phyloP scores from a whole-genome alignment of 306 rosid genomes.

The Gynostemma pentaphyllum region DNA sequence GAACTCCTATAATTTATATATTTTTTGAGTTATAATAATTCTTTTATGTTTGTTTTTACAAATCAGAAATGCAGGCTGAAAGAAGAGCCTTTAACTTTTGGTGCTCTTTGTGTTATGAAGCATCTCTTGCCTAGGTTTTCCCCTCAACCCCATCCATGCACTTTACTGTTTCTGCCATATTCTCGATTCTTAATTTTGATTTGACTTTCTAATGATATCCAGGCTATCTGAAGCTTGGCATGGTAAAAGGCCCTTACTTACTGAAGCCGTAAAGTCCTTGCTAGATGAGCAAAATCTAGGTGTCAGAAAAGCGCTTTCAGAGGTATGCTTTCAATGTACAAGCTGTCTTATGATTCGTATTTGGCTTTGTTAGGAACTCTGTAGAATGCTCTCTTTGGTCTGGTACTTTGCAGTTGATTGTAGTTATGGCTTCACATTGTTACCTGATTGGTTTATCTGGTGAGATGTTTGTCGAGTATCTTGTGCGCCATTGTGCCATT shows the following conservation, averaged over 20 bases:
- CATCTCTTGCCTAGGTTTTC: slow-evolving; percentile 93
- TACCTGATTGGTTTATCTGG: slow-evolving; percentile 91
- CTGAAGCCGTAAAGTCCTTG: slow-evolving; percentile 70
- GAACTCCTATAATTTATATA: not conserved
- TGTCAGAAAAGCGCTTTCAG: slow-evolving; percentile 74
- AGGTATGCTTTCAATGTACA: slow-evolving; percentile 27
- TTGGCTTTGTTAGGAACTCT: not conserved
- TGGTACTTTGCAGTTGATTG: slow-evolving; percentile 60
- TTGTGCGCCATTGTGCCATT: slow-evolving; percentile 74
- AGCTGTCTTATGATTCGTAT: not conserved
- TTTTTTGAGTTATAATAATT: slow-evolving; percentile 2
- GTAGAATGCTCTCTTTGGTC: slow-evolving; percentile 13
- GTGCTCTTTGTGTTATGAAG: slow-evolving; percentile 75
- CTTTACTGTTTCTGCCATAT: no score
- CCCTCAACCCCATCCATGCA: no score
- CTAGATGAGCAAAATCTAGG: slow-evolving; percentile 72
- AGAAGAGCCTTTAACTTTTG: slow-evolving; percentile 77
- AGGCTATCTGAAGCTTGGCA: slow-evolving; percentile 96
- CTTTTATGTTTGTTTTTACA: slow-evolving; percentile 5
- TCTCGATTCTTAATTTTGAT: slow-evolving; percentile 16
- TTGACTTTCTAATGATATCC: slow-evolving; percentile 22
- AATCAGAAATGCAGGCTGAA: slow-evolving; percentile 79
- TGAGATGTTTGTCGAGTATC: slow-evolving; percentile 81
- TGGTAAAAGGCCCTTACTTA: slow-evolving; percentile 54
- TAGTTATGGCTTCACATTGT: slow-evolving; percentile 97